Evolutionary conservation across 441 rosid species (phyloP), one percentile per base, ranked within the genome.

Genomic region (Rhodomyrtus psidioides): DNA sequence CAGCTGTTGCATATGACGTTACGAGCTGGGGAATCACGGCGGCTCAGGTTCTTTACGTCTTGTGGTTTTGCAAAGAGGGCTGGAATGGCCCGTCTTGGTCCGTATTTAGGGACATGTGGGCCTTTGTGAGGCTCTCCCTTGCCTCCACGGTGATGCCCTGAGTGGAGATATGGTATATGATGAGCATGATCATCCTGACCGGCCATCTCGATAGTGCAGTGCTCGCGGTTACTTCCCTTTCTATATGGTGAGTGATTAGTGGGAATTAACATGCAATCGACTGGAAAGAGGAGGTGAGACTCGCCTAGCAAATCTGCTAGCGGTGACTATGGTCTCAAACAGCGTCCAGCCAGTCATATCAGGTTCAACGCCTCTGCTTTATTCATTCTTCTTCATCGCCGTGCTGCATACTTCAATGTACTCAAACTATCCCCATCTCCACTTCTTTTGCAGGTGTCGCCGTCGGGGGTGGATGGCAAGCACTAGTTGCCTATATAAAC

Each of bases 81-180:
- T 95, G 97, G 98, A 23, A 81, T 65, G 99, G 99, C 19, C 89
- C 93, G 2, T 93, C 98, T 0, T 88, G 92, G 92, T 74, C 87
- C 21, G 95, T 98, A 2, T 94, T 95, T 84, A 87, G 82, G 82
- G 98, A 95, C 9, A 89, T 95, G 14, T 94, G 97, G 96, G 93
- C 90, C 7, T 95, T 95, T 65, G 94, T 97, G 82, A 90, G 92
- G 86, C 96, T 97, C 34, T 97, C 98, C 6, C 62, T 95, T 55
- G 96, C 98, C n/a, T 95, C 98, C 0, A 98, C 96, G 85, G 92
- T 95, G n/a, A 97, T 97, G 98, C 94, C 95, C 49, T 95, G 98
- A 88, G 88, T 97, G 42, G 98, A 97, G 87, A 5, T 95, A 58
- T 95, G 98, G 98, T 95, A 95, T 62, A 91, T 95, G 94, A 94